phyloP scores from a whole-genome alignment of 495 filamentous ascomycete species.

The Penicillium samsonianum region DNA sequence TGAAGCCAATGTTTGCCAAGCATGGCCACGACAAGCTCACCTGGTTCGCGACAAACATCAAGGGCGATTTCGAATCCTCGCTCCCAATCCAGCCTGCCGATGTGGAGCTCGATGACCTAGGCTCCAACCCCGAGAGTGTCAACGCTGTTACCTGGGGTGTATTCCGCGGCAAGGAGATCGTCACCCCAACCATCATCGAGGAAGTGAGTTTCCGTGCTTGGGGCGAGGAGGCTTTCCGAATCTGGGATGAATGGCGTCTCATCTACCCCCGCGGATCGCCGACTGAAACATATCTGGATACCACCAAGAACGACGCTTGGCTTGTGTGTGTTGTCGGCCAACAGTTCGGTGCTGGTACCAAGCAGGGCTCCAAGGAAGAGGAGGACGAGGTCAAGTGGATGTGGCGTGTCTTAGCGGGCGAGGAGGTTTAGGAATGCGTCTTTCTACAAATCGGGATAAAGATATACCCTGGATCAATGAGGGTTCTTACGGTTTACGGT shows the following conservation, averaged over 20 bases:
- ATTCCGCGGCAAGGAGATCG: slow-evolving; percentile 94
- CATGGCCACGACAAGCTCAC: slow-evolving; percentile 65
- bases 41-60: slow-evolving; percentile 80
- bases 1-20: slow-evolving; percentile 62
- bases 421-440: slow-evolving; percentile 17
- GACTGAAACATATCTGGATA: slow-evolving; percentile 68
- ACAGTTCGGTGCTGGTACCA: slow-evolving; percentile 59
- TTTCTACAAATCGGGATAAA: not conserved
- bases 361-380: slow-evolving; percentile 44
- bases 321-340: slow-evolving; percentile 91
- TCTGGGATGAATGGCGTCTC: slow-evolving; percentile 91
- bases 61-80: slow-evolving; percentile 70
- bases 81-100: slow-evolving; percentile 39
- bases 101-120: slow-evolving; percentile 37
- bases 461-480: slow-evolving; percentile 23
- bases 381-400: slow-evolving; percentile 46
- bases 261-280: slow-evolving; percentile 69
- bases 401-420: slow-evolving; percentile 43
- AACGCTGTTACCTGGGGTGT: slow-evolving; percentile 98
- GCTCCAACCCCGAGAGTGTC: slow-evolving; percentile 55
- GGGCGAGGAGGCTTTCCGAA: slow-evolving; percentile 93
- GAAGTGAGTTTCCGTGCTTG: slow-evolving; percentile 92
- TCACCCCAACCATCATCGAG: slow-evolving; percentile 97
- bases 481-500: not conserved
- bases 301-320: slow-evolving; percentile 70